phyloP scores from a whole-genome alignment of 768 basidiomycete species.

The Sporobolomyces pararoseus region DNA sequence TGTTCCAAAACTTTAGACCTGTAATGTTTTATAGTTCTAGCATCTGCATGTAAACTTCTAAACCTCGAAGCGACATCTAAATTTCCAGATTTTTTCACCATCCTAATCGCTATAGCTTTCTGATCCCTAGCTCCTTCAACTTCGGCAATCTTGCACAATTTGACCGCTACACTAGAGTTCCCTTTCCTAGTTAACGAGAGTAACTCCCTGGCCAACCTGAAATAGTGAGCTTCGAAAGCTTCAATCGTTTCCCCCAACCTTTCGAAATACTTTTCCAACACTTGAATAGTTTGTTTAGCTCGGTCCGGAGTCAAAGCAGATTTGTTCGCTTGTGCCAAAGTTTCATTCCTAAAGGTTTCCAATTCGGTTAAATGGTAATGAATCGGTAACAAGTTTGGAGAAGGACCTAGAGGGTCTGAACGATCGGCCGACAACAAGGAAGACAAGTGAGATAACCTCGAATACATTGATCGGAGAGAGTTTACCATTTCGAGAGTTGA shows the following conservation, averaged over 20 bases:
- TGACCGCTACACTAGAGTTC: constrained; percentile 79
- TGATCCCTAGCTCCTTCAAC: constrained; percentile 89
- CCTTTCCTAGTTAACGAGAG: constrained; percentile 74
- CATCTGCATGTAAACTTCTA: constrained; percentile 48
- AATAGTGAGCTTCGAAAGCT: constrained; percentile 79
- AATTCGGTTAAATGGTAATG: constrained; percentile 90
- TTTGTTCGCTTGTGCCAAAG: constrained; percentile 83
- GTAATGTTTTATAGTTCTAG: constrained; percentile 91
- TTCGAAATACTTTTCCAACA: constrained; percentile 63
- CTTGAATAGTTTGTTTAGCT: constrained; percentile 43
- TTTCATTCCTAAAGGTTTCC: constrained; percentile 88
- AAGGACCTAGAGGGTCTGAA: constrained; percentile 74
- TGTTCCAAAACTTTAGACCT: constrained; percentile 78
- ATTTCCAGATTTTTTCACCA: constrained; percentile 83
- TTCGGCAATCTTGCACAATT: constrained; percentile 87
- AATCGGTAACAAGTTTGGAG: constrained; percentile 79
- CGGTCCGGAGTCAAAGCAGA: constrained; percentile 63
- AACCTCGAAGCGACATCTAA: constrained; percentile 69
- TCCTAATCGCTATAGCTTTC: constrained; percentile 88
- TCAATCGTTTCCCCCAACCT: constrained; percentile 72
- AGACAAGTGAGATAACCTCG: constrained; percentile 73
- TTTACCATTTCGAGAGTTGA: constrained; percentile 93
- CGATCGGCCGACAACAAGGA: constrained; percentile 71
- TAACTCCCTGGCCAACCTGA: constrained; percentile 71
- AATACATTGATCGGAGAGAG: constrained; percentile 86